Conservation (phyloP, 768 basidiomycete species). For the Cystofilobasidium ferigula region DNA sequence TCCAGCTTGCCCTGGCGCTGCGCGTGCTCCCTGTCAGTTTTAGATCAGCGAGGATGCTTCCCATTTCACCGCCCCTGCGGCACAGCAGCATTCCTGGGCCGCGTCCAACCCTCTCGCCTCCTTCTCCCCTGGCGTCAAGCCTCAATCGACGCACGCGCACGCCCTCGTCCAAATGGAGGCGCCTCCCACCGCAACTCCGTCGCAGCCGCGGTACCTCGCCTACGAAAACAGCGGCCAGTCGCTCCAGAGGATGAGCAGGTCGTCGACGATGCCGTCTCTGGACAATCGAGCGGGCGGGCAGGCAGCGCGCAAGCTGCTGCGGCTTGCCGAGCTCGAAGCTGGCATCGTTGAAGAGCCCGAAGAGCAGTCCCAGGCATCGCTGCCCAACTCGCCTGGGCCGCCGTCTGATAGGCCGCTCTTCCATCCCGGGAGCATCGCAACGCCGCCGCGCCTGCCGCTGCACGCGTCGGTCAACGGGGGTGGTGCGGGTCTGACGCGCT, state of each 20-base stretch:
- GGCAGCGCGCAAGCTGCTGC: neutral
- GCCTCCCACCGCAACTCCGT: neutral
- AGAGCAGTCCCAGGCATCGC: neutral
- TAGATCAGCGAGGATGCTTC: no score
- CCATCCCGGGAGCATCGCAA: conserved; percentile 10
- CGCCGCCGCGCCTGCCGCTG: neutral
- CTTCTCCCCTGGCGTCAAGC: neutral
- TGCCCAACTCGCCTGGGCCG: no score
- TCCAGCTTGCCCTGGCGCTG: no score
- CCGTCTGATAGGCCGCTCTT: no score
- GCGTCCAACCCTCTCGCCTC: neutral
- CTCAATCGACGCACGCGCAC: conserved; percentile 9
- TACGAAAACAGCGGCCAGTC: neutral
- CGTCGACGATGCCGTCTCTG: conserved; percentile 1
- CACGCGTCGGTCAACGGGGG: neutral
- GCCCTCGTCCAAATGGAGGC: conserved; percentile 18
- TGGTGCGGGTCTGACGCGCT: neutral
- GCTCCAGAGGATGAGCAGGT: conserved; percentile 9
- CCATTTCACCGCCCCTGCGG: no score
- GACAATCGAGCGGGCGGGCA: neutral
- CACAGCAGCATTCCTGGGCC: no score
- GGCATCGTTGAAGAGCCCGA: neutral
- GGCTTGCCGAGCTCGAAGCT: neutral
- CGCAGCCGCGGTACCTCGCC: conserved; percentile 13
- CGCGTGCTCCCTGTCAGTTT: no score